phyloP scores from a whole-genome alignment of 805 yeast genomes.

The Hanseniaspora singularis region DNA sequence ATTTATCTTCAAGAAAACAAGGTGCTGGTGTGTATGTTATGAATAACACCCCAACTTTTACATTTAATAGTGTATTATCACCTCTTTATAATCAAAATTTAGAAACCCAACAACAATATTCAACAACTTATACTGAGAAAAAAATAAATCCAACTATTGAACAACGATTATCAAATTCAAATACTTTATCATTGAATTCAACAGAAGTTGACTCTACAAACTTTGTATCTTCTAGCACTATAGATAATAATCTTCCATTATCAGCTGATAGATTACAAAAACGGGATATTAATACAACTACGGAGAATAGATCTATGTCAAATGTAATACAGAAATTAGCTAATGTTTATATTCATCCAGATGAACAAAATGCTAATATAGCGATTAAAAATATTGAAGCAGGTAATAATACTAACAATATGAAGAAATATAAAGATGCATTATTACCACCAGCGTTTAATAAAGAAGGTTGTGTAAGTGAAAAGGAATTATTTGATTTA shows the following conservation, averaged over 20 bases:
- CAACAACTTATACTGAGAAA: neutral
- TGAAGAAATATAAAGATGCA: constrained; percentile 3
- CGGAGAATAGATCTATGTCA: neutral
- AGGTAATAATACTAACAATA: neutral
- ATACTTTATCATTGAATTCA: too few species aligned
- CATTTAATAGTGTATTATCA: neutral
- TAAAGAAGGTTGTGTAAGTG: constrained; percentile 13
- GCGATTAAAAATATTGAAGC: neutral
- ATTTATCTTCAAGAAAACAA: too few species aligned
- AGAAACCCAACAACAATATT: neutral
- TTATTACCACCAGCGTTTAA: constrained; percentile 7
- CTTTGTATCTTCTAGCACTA: too few species aligned
- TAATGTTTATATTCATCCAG: constrained; percentile 6
- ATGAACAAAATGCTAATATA: neutral
- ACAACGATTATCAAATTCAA: too few species aligned
- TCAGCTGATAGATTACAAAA: neutral
- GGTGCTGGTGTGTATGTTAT: neutral
- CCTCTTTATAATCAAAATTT: neutral
- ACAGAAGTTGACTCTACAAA: too few species aligned
- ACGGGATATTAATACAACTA: too few species aligned
- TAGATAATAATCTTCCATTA: too few species aligned
- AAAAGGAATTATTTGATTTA: constrained; percentile 16
- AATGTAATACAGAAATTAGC: constrained; percentile 13
- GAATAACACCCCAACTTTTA: neutral
- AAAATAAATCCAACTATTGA: too few species aligned